Evolutionary conservation across 2,329 filamentous ascomycete species (phyloP).

Genomic region (Arthrinium phaeospermum): DNA sequence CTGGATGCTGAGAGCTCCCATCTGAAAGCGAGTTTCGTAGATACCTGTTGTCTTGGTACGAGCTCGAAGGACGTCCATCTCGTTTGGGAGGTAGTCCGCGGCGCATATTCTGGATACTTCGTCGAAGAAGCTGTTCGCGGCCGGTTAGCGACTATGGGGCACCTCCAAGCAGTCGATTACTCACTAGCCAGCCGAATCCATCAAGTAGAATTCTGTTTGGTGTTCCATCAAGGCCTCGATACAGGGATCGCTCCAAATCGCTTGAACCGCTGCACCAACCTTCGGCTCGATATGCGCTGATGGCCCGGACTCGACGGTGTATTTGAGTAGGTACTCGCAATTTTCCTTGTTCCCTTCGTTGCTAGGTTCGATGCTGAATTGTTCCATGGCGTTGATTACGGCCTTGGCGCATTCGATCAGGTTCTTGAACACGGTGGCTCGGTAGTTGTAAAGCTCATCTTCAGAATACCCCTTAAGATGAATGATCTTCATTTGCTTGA

Average conservation of each 20-base stretch:
- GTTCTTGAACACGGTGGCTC: slow-evolving; percentile 97
- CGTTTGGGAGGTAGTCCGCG: slow-evolving; percentile 86
- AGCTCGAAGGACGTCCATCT: slow-evolving; percentile 93
- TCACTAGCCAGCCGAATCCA: slow-evolving; percentile 99
- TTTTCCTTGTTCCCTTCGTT: slow-evolving; percentile 74
- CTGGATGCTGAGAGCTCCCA: slow-evolving; percentile 99
- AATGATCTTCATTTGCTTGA: slow-evolving; percentile 99
- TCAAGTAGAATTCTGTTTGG: slow-evolving; percentile 97
- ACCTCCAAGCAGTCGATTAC: slow-evolving; percentile 39
- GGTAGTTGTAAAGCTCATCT: slow-evolving; percentile 92
- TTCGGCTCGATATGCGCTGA: slow-evolving; percentile 81
- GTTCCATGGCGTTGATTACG: slow-evolving; percentile 87
- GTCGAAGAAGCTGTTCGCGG: slow-evolving; percentile 81
- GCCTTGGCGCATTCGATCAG: slow-evolving; percentile 95
- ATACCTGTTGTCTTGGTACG: slow-evolving; percentile 99
- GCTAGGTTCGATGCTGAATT: slow-evolving; percentile 84
- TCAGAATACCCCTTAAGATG: slow-evolving; percentile 97
- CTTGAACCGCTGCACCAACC: slow-evolving; percentile 82
- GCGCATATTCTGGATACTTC: slow-evolving; percentile 85
- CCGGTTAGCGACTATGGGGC: neutral
- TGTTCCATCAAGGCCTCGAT: slow-evolving; percentile 86
- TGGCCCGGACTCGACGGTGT: slow-evolving; percentile 88
- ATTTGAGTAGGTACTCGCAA: slow-evolving; percentile 82
- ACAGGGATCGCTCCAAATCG: slow-evolving; percentile 88
- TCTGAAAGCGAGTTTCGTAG: slow-evolving; percentile 97